Base-by-base conservation (phyloP, 1,284 basidiomycete species). In the Porodaedalea pini region DNA sequence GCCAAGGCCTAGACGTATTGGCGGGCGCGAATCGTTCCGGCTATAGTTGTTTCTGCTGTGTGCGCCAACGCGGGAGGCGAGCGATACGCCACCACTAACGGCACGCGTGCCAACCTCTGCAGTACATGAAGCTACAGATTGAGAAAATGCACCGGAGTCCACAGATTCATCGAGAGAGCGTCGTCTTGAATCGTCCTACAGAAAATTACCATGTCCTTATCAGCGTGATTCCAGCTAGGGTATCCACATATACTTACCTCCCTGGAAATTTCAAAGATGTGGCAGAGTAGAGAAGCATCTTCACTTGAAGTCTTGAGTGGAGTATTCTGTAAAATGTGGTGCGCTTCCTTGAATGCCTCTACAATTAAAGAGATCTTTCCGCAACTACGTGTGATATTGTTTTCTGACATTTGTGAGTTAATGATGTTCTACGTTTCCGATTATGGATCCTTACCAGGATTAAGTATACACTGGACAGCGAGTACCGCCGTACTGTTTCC, bases 401-500 rank as follows among this genome's bases (percentile, higher is more conserved):
- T 73, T 4, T 73, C 71, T 71, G 58, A 36, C 3, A 31, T 31
- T 5, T 31, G 39, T 11, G 36, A 31, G 34, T 21, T 23, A 43
- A 29, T 15, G n/a, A 51, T 25, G 15, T 43, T 13, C 17, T 8
- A 13, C 15, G 23, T n/a, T 8, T 37, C 23, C 36, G 39, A 13
- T n/a, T n/a, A 44, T 19, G 27, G 0, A 27, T 52, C 10, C 68
- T 27, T 54, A 71, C 71, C 76, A 27, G 73, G 69, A 58, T 75
- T 68, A 21, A 78, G 57, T 29, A 77, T 70, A 61, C 77, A 79
- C 56, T 77, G 71, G 21, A 80, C 74, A 4, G 68, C 73, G 37
- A 80, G 63, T 29, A 63, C 64, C 6, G 70, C 63, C 3, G 65
- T 67, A 2, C 60, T 56, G 6, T 62, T 61, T 5, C 53, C 54